These are phyloP conservation scores for Skeletonema menzelii DNA, from an alignment of 108 stramenopile genomes.

Conservation along the genomic window DNA sequence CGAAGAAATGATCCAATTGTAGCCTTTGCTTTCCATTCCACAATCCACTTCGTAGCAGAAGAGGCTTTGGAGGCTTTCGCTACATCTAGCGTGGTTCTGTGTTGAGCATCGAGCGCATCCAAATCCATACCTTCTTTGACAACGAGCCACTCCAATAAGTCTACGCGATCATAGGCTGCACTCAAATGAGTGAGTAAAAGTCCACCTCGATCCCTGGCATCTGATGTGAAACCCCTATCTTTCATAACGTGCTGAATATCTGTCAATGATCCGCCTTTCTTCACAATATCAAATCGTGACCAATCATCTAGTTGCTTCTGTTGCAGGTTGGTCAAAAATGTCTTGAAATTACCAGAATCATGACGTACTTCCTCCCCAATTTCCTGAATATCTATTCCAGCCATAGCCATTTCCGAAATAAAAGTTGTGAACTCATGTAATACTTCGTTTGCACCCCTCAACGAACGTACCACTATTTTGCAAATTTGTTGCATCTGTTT, in stretches of 20 bases:
- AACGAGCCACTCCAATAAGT: conserved; percentile 12
- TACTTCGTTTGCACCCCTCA: not conserved
- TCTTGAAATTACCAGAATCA: not conserved
- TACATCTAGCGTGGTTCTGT: not conserved
- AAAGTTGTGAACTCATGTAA: too few species aligned
- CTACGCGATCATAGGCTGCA: conserved; percentile 15
- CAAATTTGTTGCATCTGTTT: not conserved
- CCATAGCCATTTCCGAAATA: not conserved
- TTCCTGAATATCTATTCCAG: not conserved
- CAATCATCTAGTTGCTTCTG: conserved; percentile 2
- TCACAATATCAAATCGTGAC: conserved; percentile 16
- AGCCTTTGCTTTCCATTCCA: not conserved
- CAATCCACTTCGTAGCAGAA: not conserved
- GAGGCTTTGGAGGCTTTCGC: conserved; percentile 4
- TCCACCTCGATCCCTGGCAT: conserved; percentile 8
- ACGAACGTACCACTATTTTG: too few species aligned
- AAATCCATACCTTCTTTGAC: conserved; percentile 7
- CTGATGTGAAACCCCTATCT: not conserved
- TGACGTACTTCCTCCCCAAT: not conserved
- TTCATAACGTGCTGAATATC: not conserved
- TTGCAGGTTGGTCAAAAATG: not conserved
- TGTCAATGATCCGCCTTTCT: not conserved
- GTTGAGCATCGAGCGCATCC: not conserved
- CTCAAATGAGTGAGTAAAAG: not conserved
- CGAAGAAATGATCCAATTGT: not conserved